These are phyloP conservation scores for Heritiera littoralis DNA, from an alignment of 345 rosid genomes.

Conservation along the genomic window DNA sequence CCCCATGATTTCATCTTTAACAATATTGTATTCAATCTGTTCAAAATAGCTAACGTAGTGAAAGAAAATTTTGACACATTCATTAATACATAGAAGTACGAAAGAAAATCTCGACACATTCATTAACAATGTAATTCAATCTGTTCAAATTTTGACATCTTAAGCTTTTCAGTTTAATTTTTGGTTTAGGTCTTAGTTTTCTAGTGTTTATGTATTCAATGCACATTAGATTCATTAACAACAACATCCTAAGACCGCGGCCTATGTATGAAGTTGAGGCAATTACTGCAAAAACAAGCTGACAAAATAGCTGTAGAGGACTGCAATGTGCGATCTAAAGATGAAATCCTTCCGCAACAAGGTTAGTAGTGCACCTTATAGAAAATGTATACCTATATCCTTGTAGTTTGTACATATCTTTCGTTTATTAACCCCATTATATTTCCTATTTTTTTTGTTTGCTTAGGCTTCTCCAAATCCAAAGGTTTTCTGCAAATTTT, in stretches of 20 bases:
- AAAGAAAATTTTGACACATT: too few relatives aligned
- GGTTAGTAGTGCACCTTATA: constrained; percentile 44
- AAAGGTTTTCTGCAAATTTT: too few relatives aligned
- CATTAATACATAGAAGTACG: too few relatives aligned
- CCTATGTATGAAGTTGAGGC: constrained; percentile 98
- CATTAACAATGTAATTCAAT: too few relatives aligned
- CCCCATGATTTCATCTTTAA: too few relatives aligned
- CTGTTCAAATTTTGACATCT: too few relatives aligned
- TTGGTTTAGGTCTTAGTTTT: too few relatives aligned
- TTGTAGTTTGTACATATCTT: background rate
- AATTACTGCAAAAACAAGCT: constrained; percentile 70
- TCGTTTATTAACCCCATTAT: background rate
- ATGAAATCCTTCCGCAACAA: constrained; percentile 67
- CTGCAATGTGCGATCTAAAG: constrained; percentile 39
- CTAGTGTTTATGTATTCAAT: constrained; percentile 25
- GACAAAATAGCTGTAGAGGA: constrained; percentile 50
- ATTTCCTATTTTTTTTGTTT: too few relatives aligned
- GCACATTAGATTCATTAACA: constrained; percentile 67
- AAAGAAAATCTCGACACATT: too few relatives aligned
- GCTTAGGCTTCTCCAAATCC: too few relatives aligned
- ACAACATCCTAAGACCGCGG: constrained; percentile 55
- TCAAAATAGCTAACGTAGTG: too few relatives aligned
- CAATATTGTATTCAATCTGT: too few relatives aligned
- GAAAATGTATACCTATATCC: constrained; percentile 3
- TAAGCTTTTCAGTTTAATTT: constrained; percentile 29